phyloP scores from a whole-genome alignment of 2,329 filamentous ascomycete species.

The Clonostachys rhizophaga region DNA sequence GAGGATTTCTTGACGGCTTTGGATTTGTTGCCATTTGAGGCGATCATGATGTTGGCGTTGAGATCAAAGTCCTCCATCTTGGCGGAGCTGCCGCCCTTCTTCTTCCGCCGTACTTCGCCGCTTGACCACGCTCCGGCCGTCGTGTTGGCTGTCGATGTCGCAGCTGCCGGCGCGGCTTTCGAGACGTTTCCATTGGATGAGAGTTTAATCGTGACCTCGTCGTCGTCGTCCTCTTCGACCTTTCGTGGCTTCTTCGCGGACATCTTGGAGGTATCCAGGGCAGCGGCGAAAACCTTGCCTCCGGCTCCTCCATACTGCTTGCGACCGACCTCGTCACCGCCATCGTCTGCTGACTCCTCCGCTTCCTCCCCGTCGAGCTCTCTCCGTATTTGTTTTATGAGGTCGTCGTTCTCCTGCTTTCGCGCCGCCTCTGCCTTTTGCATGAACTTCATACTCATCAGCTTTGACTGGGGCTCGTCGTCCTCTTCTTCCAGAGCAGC shows the following conservation, averaged over 20 bases:
- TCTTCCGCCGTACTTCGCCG: constrained; percentile 26
- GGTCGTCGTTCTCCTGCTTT: constrained; percentile 76
- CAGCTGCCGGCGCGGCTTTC: constrained; percentile 7
- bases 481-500: constrained; percentile 38
- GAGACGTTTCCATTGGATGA: constrained; percentile 6
- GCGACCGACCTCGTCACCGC: constrained; percentile 60
- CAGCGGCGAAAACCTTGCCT: constrained; percentile 19
- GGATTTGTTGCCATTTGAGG: constrained; percentile 1
- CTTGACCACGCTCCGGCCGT: constrained; percentile 36
- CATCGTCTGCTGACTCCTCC: constrained; percentile 45
- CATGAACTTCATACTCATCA: constrained; percentile 94
- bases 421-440: constrained; percentile 75
- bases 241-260: constrained; percentile 17
- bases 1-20: constrained; percentile 5
- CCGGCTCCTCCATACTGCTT: constrained; percentile 57
- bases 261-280: constrained; percentile 18
- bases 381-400: constrained; percentile 63
- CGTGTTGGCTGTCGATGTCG: neutral
- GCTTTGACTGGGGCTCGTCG: constrained; percentile 54
- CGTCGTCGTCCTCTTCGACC: constrained; percentile 15
- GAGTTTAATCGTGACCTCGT: constrained; percentile 18
- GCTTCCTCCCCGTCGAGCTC: constrained; percentile 64
- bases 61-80: constrained; percentile 33
- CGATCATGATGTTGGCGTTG: constrained; percentile 19
- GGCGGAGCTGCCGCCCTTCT: constrained; percentile 21